Percentiles rank a stretch among this genome's conserved stretches.
Conservation (phyloP, 805 yeast genomes). For the Naumovozyma castellii region DNA sequence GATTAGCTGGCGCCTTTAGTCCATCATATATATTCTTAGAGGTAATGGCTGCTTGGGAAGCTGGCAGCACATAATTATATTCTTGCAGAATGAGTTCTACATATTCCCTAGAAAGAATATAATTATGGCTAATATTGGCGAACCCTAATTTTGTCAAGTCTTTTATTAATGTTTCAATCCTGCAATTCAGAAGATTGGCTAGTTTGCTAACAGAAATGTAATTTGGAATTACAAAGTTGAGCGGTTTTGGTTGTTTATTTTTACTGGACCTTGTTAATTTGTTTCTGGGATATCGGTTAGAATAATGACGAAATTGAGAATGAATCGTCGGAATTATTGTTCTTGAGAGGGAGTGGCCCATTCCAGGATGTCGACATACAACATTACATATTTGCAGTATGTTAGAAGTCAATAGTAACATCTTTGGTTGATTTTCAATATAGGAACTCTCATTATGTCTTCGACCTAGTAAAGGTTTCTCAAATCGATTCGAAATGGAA, state of each 20-base stretch:
- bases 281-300: slow-evolving; percentile 9
- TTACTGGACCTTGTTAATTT: slow-evolving; percentile 1
- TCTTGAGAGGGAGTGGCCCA: neutral
- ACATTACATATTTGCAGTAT: neutral
- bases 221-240: slow-evolving; percentile 46
- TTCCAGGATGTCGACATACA: neutral
- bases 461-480: too few relatives aligned
- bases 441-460: too few relatives aligned
- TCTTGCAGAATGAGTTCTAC: slow-evolving; percentile 85
- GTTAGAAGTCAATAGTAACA: too few relatives aligned
- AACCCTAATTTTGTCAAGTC: slow-evolving; percentile 65
- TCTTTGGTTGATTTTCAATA: too few relatives aligned
- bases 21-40: slow-evolving; percentile 52
- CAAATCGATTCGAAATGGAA: too few relatives aligned
- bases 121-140: slow-evolving; percentile 56
- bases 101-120: slow-evolving; percentile 76
- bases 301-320: slow-evolving; percentile 7
- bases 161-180: slow-evolving; percentile 48
- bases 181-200: slow-evolving; percentile 58
- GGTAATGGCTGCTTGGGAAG: slow-evolving; percentile 29
- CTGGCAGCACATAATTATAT: slow-evolving; percentile 56
- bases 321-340: neutral
- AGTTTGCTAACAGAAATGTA: slow-evolving; percentile 72
- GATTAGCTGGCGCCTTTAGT: slow-evolving; percentile 44
- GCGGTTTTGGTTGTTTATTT: slow-evolving; percentile 9